Percentiles rank a stretch among this genome's conserved stretches.
Evolutionary conservation across 1,284 basidiomycete genomes (phyloP).

Genomic region (Amylostereum areolatum): DNA sequence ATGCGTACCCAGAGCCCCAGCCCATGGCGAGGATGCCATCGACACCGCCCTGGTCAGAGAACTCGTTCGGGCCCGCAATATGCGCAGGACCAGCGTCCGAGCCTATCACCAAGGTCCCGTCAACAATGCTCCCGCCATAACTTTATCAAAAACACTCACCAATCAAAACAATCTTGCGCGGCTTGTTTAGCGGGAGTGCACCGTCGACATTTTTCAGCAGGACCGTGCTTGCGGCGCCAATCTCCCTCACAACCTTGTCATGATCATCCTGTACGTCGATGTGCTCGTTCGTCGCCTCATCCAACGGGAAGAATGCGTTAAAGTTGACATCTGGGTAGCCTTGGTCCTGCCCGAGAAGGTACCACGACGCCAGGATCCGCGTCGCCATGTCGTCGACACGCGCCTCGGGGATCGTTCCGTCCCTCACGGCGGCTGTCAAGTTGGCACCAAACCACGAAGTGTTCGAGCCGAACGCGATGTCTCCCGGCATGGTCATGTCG

Average conservation of each 20-base stretch:
- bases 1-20: conserved; percentile 62
- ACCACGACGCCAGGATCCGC: conserved; percentile 60
- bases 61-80: conserved; percentile 66
- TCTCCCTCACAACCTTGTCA: conserved; percentile 60
- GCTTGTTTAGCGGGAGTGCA: conserved; percentile 62
- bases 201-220: conserved; percentile 73
- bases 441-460: conserved; percentile 54
- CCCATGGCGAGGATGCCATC: conserved; percentile 79
- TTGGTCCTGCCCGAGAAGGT: conserved; percentile 58
- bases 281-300: conserved; percentile 52
- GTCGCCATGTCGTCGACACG: conserved; percentile 69
- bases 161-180: conserved; percentile 54
- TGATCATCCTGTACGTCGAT: conserved; percentile 79
- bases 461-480: conserved; percentile 47
- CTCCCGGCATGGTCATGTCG: conserved; percentile 77
- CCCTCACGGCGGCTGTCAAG: conserved; percentile 62
- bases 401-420: conserved; percentile 58
- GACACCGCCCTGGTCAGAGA: conserved; percentile 54
- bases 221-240: conserved; percentile 73
- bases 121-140: background rate
- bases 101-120: conserved; percentile 27
- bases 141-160: conserved; percentile 19
- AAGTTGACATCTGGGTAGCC: conserved; percentile 55
- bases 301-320: conserved; percentile 49
- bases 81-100: conserved; percentile 64